Conservation (phyloP, 1,284 basidiomycete species). For the Omphalotus olearius region DNA sequence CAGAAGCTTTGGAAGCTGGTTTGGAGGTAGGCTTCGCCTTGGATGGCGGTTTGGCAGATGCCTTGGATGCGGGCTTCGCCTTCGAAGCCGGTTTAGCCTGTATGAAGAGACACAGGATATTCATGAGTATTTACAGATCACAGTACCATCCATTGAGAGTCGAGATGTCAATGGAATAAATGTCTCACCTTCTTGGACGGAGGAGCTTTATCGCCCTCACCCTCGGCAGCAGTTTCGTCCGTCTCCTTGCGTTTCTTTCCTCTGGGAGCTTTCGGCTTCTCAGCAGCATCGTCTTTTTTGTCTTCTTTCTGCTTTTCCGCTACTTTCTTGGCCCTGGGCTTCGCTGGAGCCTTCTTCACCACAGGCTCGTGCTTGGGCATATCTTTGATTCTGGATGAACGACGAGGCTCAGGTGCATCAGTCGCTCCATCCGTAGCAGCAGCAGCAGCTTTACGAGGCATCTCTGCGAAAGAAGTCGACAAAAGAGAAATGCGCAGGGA, state of each 20-base stretch:
- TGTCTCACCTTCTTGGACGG: constrained; percentile 49
- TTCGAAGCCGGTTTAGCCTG: background rate
- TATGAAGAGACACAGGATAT: background rate
- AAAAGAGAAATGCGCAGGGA: background rate
- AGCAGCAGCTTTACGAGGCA: constrained; percentile 67
- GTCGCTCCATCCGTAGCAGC: constrained; percentile 35
- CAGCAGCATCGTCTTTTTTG: constrained; percentile 27
- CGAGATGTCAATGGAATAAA: constrained; percentile 1
- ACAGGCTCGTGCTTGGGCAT: constrained; percentile 50
- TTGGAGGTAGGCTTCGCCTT: constrained; percentile 29
- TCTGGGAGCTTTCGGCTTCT: constrained; percentile 53
- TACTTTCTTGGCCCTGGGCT: constrained; percentile 56
- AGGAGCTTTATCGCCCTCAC: constrained; percentile 28
- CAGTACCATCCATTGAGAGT: background rate
- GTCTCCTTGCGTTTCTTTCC: constrained; percentile 56
- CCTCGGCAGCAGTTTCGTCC: constrained; percentile 32
- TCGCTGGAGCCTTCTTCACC: constrained; percentile 56
- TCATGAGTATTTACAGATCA: constrained; percentile 9
- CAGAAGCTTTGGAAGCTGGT: constrained; percentile 23
- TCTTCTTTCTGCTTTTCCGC: constrained; percentile 24
- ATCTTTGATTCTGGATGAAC: constrained; percentile 70
- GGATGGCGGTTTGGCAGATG: constrained; percentile 19
- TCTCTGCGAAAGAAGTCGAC: constrained; percentile 21
- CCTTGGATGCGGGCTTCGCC: constrained; percentile 15
- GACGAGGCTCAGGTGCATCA: constrained; percentile 50